Percentiles rank a stretch among this genome's conserved stretches.
These are phyloP conservation scores for Podosphaera fusca DNA, from an alignment of 2,329 filamentous ascomycete genomes.

Conservation along the genomic window DNA sequence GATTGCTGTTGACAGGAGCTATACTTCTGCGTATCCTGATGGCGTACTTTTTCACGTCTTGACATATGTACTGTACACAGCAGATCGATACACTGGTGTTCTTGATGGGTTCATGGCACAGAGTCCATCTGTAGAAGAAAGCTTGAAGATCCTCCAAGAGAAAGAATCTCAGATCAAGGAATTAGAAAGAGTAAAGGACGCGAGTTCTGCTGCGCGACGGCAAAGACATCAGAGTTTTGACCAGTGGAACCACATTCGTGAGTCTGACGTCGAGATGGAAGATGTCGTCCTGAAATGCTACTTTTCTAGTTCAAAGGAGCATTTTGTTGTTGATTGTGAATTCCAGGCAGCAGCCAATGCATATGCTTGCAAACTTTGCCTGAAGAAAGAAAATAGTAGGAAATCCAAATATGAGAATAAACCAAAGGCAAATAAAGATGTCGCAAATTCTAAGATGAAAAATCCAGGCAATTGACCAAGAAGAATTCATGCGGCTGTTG, in stretches of 20 bases:
- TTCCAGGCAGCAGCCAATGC: too few relatives aligned
- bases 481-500: background rate
- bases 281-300: background rate
- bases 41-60: background rate
- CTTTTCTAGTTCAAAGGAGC: background rate
- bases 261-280: background rate
- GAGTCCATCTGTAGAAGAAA: background rate
- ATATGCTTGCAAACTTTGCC: too few relatives aligned
- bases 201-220: background rate
- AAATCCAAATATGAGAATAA: background rate
- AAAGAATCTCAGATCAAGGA: background rate
- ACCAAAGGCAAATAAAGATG: background rate
- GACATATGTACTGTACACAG: background rate
- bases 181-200: background rate
- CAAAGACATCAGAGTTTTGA: background rate
- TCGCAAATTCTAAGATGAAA: background rate
- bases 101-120: background rate
- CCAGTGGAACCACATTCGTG: background rate
- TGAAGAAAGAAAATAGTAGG: background rate
- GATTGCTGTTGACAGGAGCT: background rate
- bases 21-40: background rate
- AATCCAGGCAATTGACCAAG: background rate
- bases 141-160: background rate
- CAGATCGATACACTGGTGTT: background rate
- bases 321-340: too few relatives aligned